Evolutionary conservation across 106 monocot species (phyloP).

Genomic region (Dendrobium catenatum): DNA sequence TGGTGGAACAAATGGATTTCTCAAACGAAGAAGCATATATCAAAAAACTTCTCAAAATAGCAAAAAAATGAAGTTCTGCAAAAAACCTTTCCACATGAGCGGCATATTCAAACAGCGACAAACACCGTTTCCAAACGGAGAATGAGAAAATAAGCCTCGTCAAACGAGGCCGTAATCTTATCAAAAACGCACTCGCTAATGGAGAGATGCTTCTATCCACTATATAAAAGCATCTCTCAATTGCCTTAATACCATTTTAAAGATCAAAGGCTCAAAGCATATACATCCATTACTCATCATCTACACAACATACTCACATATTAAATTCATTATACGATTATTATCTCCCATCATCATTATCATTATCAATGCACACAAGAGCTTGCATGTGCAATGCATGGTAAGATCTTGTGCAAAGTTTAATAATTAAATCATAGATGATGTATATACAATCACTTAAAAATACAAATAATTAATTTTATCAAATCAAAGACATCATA

Average conservation of each 20-base stretch:
- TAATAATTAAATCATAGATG: background rate
- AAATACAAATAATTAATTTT: too few species aligned
- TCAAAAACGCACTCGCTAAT: background rate
- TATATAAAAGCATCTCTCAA: background rate
- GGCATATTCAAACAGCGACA: too few species aligned
- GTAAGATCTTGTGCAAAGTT: background rate
- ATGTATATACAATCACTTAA: background rate
- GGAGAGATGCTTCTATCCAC: background rate
- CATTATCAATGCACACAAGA: too few species aligned
- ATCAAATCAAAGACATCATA: too few species aligned
- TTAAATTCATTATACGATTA: background rate
- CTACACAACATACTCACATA: background rate
- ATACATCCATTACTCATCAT: background rate
- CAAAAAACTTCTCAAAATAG: too few species aligned
- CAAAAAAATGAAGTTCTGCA: too few species aligned
- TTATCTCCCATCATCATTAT: background rate
- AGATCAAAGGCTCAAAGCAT: background rate
- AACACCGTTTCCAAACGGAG: too few species aligned
- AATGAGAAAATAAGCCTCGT: too few species aligned
- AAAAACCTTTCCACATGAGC: too few species aligned
- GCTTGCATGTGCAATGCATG: background rate
- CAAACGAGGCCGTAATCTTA: background rate
- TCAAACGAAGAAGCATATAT: too few species aligned
- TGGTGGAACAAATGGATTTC: too few species aligned
- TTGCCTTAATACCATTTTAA: background rate